Evolutionary conservation across 257 asterid species (phyloP).

Genomic region (Ilex asprella): DNA sequence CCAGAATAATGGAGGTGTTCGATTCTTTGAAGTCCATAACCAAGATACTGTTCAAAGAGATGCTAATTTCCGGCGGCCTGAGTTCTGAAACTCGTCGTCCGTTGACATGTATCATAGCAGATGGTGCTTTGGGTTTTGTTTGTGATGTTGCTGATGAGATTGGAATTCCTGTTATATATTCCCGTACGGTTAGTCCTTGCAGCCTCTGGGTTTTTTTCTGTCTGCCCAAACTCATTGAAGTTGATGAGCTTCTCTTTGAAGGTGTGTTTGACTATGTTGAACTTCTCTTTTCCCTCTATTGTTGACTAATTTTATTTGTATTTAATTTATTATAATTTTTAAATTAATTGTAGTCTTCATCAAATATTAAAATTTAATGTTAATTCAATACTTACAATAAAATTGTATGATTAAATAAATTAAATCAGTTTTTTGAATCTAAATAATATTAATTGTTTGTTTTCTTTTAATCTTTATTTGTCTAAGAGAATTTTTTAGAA

Average conservation of each 20-base stretch:
- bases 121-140: constrained; percentile 36
- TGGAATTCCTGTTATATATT: constrained; percentile 47
- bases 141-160: constrained; percentile 54
- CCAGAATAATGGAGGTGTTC: constrained; percentile 15
- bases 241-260: constrained; percentile 46
- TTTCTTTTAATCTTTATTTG: too few relatives aligned
- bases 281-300: too few relatives aligned
- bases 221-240: constrained; percentile 39
- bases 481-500: too few relatives aligned
- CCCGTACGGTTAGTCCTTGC: constrained; percentile 47
- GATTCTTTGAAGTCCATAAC: constrained; percentile 6
- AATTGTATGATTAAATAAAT: too few relatives aligned
- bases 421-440: too few relatives aligned
- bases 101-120: constrained; percentile 38
- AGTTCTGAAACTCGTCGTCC: constrained; percentile 18
- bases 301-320: too few relatives aligned
- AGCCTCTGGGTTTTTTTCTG: constrained; percentile 54
- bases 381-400: too few relatives aligned
- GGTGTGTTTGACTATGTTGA: constrained; percentile 10
- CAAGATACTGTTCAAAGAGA: constrained; percentile 23
- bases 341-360: too few relatives aligned
- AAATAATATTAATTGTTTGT: too few relatives aligned
- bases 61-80: constrained; percentile 31
- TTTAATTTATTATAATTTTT: too few relatives aligned
- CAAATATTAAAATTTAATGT: too few relatives aligned